Evolutionary conservation across 805 yeast species (phyloP), one percentile per base, ranked within the genome.

Genomic region (Lipomyces mesembrius): DNA sequence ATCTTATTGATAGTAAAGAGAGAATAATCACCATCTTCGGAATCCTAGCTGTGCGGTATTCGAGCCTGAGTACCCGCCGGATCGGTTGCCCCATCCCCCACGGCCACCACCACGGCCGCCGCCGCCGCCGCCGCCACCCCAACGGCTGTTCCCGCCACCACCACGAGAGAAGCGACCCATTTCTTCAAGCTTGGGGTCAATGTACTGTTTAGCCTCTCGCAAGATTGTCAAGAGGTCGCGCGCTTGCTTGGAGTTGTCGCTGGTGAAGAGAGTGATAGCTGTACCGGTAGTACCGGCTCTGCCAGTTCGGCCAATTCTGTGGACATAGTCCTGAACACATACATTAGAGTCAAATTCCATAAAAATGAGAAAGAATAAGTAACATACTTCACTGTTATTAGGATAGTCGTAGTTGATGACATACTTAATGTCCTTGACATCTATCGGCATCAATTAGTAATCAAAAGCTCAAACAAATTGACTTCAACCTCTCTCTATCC

Each of bases 231-330:
- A 86, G 77, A 95, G 85, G 76, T 92, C 95, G 75, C 91, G 90
- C 74, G 98, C 98, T 80, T 92, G 86, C 82, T 89, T 87, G 74
- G 91, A 83, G 84, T 92, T 91, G 72, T 84, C 93, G 72, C 87
- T 90, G 67, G 98, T 92, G 86, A 95, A 95, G 79, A 94, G 87
- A 8, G 98, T 91, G 73, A 92, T 87, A 64, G 99, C 98, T 70
- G 95, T 93, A 85, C 99, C 99, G 70, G 85, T 84, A 70, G 92
- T 88, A 79, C 98, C 98, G 73, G 98, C 99, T 87, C 99, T 92
- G 79, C 99, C 99, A 72, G 99, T 93, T 87, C 98, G 93, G 81
- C 99, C 99, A 77, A 94, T 95, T 83, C 99, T 88, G 81, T 94
- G 99, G 71, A 94, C 98, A 79, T 94, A 94, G 83, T 95, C 98